Conservation (phyloP, 352 stramenopile species). For the Phytopythium ostracodes region DNA sequence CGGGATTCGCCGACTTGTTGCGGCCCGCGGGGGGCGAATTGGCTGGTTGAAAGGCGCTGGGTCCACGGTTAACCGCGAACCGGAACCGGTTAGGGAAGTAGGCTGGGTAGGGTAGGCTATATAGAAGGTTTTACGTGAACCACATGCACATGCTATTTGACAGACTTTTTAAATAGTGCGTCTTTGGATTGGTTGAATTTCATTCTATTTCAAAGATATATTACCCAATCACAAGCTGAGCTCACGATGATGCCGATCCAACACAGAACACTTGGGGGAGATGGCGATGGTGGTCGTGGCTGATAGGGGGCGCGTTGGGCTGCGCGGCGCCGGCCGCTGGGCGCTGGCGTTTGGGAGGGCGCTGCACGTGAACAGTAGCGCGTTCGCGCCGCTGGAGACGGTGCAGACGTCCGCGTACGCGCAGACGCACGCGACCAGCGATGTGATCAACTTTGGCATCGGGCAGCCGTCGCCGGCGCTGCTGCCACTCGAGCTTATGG, state of each 20-base stretch:
- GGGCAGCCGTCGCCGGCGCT: constrained; percentile 76
- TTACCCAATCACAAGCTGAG: not conserved
- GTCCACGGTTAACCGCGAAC: constrained; percentile 13
- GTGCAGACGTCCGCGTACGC: constrained; percentile 65
- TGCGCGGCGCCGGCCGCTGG: not conserved
- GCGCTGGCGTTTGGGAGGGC: not conserved
- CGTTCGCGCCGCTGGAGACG: constrained; percentile 15
- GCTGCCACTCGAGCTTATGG: constrained; percentile 67
- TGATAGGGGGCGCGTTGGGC: not conserved
- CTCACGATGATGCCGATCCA: no score
- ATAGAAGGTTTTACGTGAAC: not conserved
- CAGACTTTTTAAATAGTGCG: not conserved
- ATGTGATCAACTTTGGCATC: constrained; percentile 83
- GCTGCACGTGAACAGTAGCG: constrained; percentile 6
- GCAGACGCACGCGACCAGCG: constrained; percentile 53
- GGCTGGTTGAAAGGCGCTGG: constrained; percentile 76
- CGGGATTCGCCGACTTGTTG: constrained; percentile 26
- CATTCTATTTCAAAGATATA: not conserved
- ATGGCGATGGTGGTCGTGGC: not conserved
- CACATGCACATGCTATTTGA: not conserved
- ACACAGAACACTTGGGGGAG: not conserved
- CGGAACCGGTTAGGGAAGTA: not conserved
- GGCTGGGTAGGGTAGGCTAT: not conserved
- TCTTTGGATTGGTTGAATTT: not conserved
- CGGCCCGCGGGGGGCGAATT: constrained; percentile 36